These are phyloP conservation scores for Wickerhamiella parazyma DNA, from an alignment of 805 yeast species.

Conservation along the genomic window DNA sequence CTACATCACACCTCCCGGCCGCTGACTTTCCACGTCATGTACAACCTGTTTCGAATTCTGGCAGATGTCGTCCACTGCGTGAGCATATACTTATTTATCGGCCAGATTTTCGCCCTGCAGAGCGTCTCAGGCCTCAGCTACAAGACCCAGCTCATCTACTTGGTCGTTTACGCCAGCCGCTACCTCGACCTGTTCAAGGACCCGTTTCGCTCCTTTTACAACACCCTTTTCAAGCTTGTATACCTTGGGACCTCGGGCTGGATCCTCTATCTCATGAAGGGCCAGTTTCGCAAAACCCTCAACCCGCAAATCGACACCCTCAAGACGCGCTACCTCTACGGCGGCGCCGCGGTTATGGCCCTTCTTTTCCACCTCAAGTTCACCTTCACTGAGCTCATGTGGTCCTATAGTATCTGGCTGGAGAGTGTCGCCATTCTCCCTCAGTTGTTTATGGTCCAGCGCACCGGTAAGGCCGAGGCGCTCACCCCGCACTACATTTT, in stretches of 20 bases:
- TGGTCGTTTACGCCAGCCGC: conserved; percentile 56
- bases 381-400: conserved; percentile 40
- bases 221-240: conserved; percentile 65
- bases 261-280: conserved; percentile 56
- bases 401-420: conserved; percentile 89
- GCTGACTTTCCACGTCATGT: conserved; percentile 13
- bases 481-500: conserved; percentile 87
- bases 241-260: conserved; percentile 66
- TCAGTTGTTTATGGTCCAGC: conserved; percentile 79
- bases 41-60: conserved; percentile 20
- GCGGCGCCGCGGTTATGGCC: conserved; percentile 42
- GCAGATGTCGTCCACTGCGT: conserved; percentile 79
- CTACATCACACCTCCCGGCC: no score
- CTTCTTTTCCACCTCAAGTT: conserved; percentile 57
- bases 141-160: conserved; percentile 76
- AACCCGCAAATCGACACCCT: conserved; percentile 61
- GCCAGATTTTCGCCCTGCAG: conserved; percentile 47
- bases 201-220: conserved; percentile 43
- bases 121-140: conserved; percentile 76
- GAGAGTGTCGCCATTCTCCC: conserved; percentile 89
- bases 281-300: conserved; percentile 42
- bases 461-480: conserved; percentile 75
- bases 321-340: conserved; percentile 54
- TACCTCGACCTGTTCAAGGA: conserved; percentile 47
- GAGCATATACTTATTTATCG: conserved; percentile 61